Base-by-base conservation (phyloP, 2,329 filamentous ascomycete genomes). In the Harringtonia aguacate region DNA sequence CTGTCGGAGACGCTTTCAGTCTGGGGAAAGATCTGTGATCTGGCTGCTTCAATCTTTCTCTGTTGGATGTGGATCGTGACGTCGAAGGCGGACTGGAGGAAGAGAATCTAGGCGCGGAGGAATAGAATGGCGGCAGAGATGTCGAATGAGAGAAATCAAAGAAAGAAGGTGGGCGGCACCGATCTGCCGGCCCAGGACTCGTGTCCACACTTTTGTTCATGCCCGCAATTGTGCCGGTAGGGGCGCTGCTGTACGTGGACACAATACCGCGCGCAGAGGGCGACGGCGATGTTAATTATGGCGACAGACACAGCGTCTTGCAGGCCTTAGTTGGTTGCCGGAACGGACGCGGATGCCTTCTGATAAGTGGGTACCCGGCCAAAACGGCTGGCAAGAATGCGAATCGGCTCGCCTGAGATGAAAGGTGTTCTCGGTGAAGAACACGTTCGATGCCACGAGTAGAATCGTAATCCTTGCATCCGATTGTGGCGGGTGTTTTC, bases 171-270 rank as follows among this genome's bases (percentile, higher is more conserved):
- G 41, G 37, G 28, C 39, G 37, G 33, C 37, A 22, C 22, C 36
- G 34, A 4, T 38, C 39, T 48, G 43, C 22, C 36, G 40, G 40
- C 46, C 40, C 40, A 20, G 27, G 10, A 15, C 30, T 27, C 2
- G 28, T 35, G 22, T 15, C 21, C 30, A 28, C 14, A 22, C n/a
- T 14, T 8, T 35, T 28, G 22, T 22, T 41, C 39, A 41, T 41
- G 12, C 30, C 36, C 7, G 36, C 24, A 39, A 22, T 14, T 14
- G 36, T 27, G 24, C 17, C 18, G 36, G 36, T 4, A 29, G 27
- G 10, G 8, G n/a, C 15, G n/a, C 28, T 20, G 18, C 10, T 12
- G 20, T 18, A 30, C 24, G 38, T 17, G 15, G 3, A 13, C 20
- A 15, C 38, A 21, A 30, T 24, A 29, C 29, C 13, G 38, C 18